These are phyloP conservation scores for Phyllosticta citrichinensis DNA, from an alignment of 2,329 filamentous ascomycete species.

Conservation along the genomic window DNA sequence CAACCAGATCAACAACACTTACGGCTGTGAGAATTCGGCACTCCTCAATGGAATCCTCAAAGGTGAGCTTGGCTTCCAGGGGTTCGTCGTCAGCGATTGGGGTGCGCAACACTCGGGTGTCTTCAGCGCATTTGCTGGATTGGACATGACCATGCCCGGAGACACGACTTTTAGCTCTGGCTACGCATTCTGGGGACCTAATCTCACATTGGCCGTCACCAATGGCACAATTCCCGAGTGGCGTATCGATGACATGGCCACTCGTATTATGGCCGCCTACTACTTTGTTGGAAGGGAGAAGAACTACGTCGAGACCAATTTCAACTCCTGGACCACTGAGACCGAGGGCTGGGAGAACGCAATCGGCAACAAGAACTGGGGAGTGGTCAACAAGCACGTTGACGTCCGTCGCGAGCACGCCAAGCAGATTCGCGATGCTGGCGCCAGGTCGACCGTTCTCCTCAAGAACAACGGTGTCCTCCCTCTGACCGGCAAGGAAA, in stretches of 20 bases:
- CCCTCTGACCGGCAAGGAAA: conserved; percentile 36
- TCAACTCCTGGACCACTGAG: conserved; percentile 76
- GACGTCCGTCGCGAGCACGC: conserved; percentile 73
- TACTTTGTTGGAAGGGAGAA: conserved; percentile 52
- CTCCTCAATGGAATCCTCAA: conserved; percentile 68
- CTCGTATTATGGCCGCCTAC: conserved; percentile 63
- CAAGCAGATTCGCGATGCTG: conserved; percentile 62
- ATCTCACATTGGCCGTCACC: conserved; percentile 75
- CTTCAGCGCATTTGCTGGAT: conserved; percentile 56
- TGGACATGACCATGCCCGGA: conserved; percentile 85
- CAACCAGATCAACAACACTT: conserved; percentile 72
- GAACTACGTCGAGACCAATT: conserved; percentile 56
- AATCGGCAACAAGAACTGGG: conserved; percentile 50
- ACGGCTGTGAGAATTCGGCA: conserved; percentile 69
- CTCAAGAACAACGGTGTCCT: conserved; percentile 53
- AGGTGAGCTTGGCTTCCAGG: conserved; percentile 70
- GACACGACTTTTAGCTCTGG: conserved; percentile 70
- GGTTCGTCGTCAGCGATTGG: conserved; percentile 67
- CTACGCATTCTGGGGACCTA: conserved; percentile 69
- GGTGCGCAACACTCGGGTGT: conserved; percentile 62
- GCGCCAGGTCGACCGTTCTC: conserved; percentile 72
- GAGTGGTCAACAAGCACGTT: conserved; percentile 66
- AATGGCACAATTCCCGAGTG: conserved; percentile 85
- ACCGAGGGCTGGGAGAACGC: conserved; percentile 62
- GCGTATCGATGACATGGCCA: conserved; percentile 84